Conservation (phyloP, 305 asterid species). For the Fraxinus xanthoxyloides region DNA sequence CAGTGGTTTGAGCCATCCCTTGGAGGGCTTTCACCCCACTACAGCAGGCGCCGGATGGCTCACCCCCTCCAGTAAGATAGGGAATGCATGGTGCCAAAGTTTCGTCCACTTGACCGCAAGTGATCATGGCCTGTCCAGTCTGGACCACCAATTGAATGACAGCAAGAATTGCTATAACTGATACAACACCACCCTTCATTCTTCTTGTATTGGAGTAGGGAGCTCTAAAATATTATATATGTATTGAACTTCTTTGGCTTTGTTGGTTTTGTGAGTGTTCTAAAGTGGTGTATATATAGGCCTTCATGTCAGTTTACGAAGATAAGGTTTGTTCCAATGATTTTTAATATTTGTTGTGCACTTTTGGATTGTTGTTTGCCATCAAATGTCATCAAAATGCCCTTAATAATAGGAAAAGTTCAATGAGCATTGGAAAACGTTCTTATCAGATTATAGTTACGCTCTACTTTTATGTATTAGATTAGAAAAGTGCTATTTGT, state of each 20-base stretch:
- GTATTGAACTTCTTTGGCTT: background rate
- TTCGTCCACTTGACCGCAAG: constrained; percentile 26
- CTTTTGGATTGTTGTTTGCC: background rate
- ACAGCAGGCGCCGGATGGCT: constrained; percentile 24
- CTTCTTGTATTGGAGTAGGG: background rate
- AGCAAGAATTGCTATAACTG: constrained; percentile 6
- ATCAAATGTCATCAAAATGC: background rate
- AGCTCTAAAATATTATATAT: background rate
- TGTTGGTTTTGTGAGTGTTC: background rate
- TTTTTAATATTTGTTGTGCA: background rate
- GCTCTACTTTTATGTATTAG: too few relatives aligned
- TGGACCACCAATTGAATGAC: background rate
- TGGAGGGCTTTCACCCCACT: constrained; percentile 26
- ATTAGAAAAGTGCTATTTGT: too few relatives aligned
- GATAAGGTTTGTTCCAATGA: background rate
- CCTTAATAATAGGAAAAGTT: background rate
- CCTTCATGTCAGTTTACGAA: background rate
- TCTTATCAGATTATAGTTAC: background rate
- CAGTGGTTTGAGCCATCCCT: constrained; percentile 16
- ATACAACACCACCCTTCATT: constrained; percentile 17
- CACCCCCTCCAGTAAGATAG: constrained; percentile 20
- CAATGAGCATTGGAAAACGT: background rate
- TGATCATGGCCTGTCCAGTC: constrained; percentile 22
- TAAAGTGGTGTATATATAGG: background rate
- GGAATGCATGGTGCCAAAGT: constrained; percentile 17